Base-by-base conservation (phyloP, 352 stramenopile species). In the Globisporangium solare region DNA sequence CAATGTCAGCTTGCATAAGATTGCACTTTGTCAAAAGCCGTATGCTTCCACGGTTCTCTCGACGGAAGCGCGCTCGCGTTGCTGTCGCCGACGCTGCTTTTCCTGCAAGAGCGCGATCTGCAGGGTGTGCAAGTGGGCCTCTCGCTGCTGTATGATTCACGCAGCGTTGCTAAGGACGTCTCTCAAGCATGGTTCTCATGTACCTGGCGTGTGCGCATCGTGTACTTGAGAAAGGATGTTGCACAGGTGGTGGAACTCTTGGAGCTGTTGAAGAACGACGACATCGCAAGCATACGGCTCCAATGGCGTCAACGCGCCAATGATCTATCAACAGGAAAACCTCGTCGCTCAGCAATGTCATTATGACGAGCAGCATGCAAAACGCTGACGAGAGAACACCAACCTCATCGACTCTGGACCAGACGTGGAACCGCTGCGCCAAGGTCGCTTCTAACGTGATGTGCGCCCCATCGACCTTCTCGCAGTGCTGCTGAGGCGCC, bases 181-280 rank as follows among this genome's bases (percentile, higher is more conserved):
- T 31, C 8, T 2, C 17, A 50, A 1, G 12, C n/a, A 21, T 39
- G 37, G 17, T 3, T 37, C 10, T 20, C n/a, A 15, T 20, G n/a
- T 21, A 8, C 18, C 2, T 27, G 14, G 14, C 4, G 12, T 43
- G 21, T 35, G 24, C 24, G 24, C 24, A 27, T 27, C 24, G 24
- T 27, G 24, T 5, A 27, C 24, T 27, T 27, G 24, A 27, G 18
- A 65, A 67, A 78, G 71, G 78, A 88, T 86, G 86, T 87, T 77
- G 73, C 74, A 87, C 50, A 87, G 68, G 14, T 71, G 60, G 42
- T 86, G 79, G 13, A 89, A 68, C 18, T 78, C 64, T 41, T 74
- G 73, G n/a, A 88, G 67, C 50, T 76, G 72, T 21, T 59, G 64
- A 1, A 87, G 51, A 3, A 65, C 72, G 6, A 60, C 64, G 42